Evolutionary conservation across 768 basidiomycete species (phyloP), one percentile per base, ranked within the genome.

Genomic region (Tulasnella sp.): DNA sequence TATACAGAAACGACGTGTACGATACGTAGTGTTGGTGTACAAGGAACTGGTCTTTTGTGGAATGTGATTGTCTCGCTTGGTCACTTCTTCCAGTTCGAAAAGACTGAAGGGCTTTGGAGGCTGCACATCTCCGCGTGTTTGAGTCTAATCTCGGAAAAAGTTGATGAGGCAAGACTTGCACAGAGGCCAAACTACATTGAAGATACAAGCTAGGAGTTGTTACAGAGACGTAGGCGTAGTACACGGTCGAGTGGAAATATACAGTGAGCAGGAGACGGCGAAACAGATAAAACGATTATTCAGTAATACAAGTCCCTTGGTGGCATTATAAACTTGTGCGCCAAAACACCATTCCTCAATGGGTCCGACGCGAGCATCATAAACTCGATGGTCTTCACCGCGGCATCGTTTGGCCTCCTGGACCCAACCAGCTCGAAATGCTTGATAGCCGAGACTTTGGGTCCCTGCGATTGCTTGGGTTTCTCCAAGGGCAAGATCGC

Each of bases 151-250:
- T n/a, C 9, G 7, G 12, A 7, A n/a, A 14, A 4, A 54, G 1
- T 1, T 9, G n/a, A 22, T 0, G 0, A n/a, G 24, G 0, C 24
- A 5, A 8, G n/a, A 9, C 24, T 54, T 7, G 54, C 24, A 54
- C 54, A n/a, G 7, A 54, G 8, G n/a, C 5, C 54, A 54, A 54
- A 9, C n/a, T 54, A 54, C 24, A 54, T 54, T n/a, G 54, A 22
- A 54, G 54, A 54, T 54, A 54, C 54, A 54, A n/a, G 54, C 54
- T 54, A 54, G 54, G 24, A n/a, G 54, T n/a, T 54, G 54, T 54
- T 54, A 54, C 54, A 54, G 24, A 11, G 54, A 24, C 54, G 6
- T n/a, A 54, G 22, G 11, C 54, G 54, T 24, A 54, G 24, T 54
- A 54, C 54, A 54, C 54, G 11, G 54, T 54, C 24, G 54, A n/a